Evolutionary conservation across 2,329 filamentous ascomycete species (phyloP), one percentile per base, ranked within the genome.

Genomic region (Sphaerulina musiva): DNA sequence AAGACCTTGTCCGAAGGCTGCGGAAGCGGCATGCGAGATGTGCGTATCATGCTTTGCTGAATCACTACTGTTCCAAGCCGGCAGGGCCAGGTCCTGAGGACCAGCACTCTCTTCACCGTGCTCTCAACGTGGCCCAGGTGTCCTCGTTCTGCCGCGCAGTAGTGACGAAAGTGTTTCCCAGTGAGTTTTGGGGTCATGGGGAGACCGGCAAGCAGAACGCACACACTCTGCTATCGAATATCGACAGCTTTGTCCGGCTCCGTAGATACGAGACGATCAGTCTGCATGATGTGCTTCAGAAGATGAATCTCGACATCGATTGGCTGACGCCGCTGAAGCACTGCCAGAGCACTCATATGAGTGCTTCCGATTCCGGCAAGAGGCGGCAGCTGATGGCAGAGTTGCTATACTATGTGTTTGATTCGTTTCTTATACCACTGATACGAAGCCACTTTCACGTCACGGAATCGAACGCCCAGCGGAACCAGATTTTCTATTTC

Each of bases 371-470:
- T 66, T 75, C 80, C 31, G 72, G 74, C 6, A 97, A 96, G 70
- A 84, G 91, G 9, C 76, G 74, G 26, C 87, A 96, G 65, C 77
- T 97, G 0, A 81, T 96, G 46, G 73, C 83, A 50, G 93, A 98
- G 68, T 84, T 97, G 54, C 65, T 97, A 6, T 97, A 96, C 72
- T 98, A 91, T 68, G 61, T 95, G 3, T 93, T 98, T 64, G 93
- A 98, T 70, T 96, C 91, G 0, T 77, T 96, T 20, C 68, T 98
- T 53, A 87, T 97, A 63, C 92, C 93, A 8, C 77, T 98, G 6
- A 80, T 97, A 46, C 83, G 88, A 34, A 84, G 82, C 58, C 91
- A 93, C 65, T 98, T 98, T 65, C 92, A 97, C 66, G 87, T 96
- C 38, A 98, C 93, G 0, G 93, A 98, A 69, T 93, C 90, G 0